Percentiles rank a stretch among this genome's conserved stretches.
Evolutionary conservation across 305 asterid species (phyloP).

Genomic region (Fraxinus floribunda): DNA sequence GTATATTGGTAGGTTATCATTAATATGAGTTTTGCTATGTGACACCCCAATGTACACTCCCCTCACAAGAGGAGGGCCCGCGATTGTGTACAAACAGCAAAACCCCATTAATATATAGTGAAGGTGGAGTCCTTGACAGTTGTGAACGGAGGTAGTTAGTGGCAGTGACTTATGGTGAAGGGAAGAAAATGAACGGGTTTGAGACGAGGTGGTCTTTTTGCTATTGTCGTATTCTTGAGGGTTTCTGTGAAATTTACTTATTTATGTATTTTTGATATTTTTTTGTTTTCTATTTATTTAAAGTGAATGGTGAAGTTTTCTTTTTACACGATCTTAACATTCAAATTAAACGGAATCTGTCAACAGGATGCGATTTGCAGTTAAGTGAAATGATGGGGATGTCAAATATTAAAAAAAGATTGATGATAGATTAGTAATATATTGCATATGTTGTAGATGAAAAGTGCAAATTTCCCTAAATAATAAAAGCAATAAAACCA

Average conservation of each 20-base stretch:
- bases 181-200: background rate
- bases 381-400: background rate
- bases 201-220: background rate
- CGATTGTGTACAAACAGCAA: no score
- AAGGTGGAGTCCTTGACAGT: background rate
- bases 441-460: background rate
- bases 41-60: no score
- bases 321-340: background rate
- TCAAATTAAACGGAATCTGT: no score
- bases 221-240: background rate
- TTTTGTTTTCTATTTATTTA: no score
- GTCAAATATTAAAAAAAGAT: background rate
- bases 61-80: no score
- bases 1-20: background rate
- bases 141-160: background rate
- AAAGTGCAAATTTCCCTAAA: background rate
- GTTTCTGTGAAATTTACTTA: background rate
- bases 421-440: background rate
- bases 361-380: background rate
- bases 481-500: no score
- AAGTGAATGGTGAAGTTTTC: background rate
- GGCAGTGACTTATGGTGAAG: background rate
- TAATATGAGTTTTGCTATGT: no score
- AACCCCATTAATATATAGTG: background rate
- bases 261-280: background rate